Conservation (phyloP, 106 monocot species). For the Allium cepa region DNA sequence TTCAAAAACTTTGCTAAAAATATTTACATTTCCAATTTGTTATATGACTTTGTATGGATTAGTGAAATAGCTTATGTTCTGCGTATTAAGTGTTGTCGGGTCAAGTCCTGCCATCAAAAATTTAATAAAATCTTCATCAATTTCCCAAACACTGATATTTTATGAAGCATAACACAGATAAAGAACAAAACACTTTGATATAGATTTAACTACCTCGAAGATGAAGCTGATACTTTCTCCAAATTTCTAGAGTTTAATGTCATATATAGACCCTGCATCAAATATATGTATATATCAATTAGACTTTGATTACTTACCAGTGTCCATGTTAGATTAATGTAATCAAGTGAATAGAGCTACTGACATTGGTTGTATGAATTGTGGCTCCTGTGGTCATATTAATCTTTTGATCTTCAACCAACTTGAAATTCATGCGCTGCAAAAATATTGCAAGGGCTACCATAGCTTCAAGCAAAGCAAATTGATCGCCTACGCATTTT, state of each 20-base stretch:
- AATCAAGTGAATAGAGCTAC: constrained; percentile 4
- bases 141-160: too few relatives aligned
- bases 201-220: constrained; percentile 22
- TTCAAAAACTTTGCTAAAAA: too few relatives aligned
- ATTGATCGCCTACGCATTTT: constrained; percentile 97
- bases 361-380: constrained; percentile 93
- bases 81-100: too few relatives aligned
- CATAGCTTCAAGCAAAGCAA: constrained; percentile 91
- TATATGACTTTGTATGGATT: too few relatives aligned
- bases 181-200: too few relatives aligned
- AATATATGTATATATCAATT: background rate
- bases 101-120: too few relatives aligned
- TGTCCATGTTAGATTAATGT: background rate
- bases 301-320: background rate
- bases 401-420: constrained; percentile 90
- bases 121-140: too few relatives aligned
- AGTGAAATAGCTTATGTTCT: too few relatives aligned
- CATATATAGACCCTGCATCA: constrained; percentile 53
- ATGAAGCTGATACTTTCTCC: constrained; percentile 6
- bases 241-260: constrained; percentile 33
- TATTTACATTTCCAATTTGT: too few relatives aligned
- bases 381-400: constrained; percentile 98
- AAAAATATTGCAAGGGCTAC: constrained; percentile 73
- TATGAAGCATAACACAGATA: too few relatives aligned
- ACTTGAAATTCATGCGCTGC: constrained; percentile 63